These are phyloP conservation scores for Diaporthe nobilis DNA, from an alignment of 2,329 filamentous ascomycete genomes.

Conservation along the genomic window DNA sequence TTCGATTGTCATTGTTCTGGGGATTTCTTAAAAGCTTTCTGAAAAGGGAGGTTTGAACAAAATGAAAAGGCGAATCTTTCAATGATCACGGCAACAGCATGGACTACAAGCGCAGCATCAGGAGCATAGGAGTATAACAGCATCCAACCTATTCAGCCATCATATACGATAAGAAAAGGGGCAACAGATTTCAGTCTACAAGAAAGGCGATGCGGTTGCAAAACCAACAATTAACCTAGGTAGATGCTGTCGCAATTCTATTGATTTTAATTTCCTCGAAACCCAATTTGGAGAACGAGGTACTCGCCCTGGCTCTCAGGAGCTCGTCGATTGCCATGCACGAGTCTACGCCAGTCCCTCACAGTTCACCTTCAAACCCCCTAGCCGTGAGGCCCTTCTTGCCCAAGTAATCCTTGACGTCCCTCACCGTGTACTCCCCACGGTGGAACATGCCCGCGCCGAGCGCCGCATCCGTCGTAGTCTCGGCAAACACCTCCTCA, in stretches of 20 bases:
- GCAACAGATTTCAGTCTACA: not conserved
- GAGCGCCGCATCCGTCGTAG: conserved; percentile 89
- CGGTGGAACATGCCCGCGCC: conserved; percentile 98
- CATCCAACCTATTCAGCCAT: conserved; percentile 24
- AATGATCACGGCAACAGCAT: conserved; percentile 24
- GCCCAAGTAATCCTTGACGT: conserved; percentile 89
- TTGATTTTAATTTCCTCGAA: conserved; percentile 36
- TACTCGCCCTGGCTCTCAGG: not conserved
- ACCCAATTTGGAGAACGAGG: not conserved
- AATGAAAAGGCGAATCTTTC: conserved; percentile 13
- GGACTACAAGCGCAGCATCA: conserved; percentile 35
- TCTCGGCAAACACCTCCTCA: conserved; percentile 88
- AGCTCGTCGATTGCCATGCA: not conserved
- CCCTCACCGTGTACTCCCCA: conserved; percentile 92
- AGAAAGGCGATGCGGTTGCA: conserved; percentile 29
- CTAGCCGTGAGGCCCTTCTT: conserved; percentile 83
- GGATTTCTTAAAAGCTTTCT: conserved; percentile 24
- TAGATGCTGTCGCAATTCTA: conserved; percentile 31
- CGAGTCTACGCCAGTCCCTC: conserved; percentile 12
- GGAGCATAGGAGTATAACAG: conserved; percentile 37
- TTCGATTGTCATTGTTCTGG: conserved; percentile 24
- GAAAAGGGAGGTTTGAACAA: conserved; percentile 17
- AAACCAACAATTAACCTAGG: conserved; percentile 10
- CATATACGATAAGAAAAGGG: not conserved
- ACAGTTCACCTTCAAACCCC: conserved; percentile 75